Percentiles rank a stretch among this genome's conserved stretches.
Evolutionary conservation across 2,329 filamentous ascomycete species (phyloP).

Genomic region (Trichoderma sp.): DNA sequence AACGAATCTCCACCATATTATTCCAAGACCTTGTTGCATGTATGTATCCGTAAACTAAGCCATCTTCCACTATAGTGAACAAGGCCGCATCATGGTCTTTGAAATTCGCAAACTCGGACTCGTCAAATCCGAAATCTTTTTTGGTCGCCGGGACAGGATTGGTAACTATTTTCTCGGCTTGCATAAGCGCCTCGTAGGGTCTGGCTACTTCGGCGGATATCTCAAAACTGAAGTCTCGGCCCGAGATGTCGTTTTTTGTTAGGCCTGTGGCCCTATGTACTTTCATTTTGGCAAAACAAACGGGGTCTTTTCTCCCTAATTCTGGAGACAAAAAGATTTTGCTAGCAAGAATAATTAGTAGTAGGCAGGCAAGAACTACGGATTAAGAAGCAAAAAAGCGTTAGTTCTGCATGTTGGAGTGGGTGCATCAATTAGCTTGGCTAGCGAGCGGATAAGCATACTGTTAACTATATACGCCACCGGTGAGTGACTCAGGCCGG

Average conservation of each 20-base stretch:
- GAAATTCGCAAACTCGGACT: conserved; percentile 19
- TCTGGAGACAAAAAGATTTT: background rate
- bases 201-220: conserved; percentile 28
- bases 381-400: background rate
- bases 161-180: conserved; percentile 22
- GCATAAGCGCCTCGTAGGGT: conserved; percentile 28
- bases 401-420: background rate
- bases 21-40: conserved; percentile 31
- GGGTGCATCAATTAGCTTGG: conserved; percentile 8
- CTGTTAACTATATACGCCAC: background rate
- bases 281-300: conserved; percentile 7
- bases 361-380: background rate
- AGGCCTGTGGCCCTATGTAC: conserved; percentile 20
- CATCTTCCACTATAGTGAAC: background rate
- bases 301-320: background rate
- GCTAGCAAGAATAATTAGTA: background rate
- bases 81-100: background rate
- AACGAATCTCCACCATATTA: conserved; percentile 31
- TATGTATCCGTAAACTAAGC: conserved; percentile 28
- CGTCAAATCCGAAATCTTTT: conserved; percentile 25
- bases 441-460: conserved; percentile 13
- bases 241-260: conserved; percentile 25
- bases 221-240: conserved; percentile 30
- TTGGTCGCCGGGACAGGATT: background rate
- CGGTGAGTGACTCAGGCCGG: conserved; percentile 9